Base-by-base conservation (phyloP, 129 eudicot genomes). In the Centrapalus pauciflorus region DNA sequence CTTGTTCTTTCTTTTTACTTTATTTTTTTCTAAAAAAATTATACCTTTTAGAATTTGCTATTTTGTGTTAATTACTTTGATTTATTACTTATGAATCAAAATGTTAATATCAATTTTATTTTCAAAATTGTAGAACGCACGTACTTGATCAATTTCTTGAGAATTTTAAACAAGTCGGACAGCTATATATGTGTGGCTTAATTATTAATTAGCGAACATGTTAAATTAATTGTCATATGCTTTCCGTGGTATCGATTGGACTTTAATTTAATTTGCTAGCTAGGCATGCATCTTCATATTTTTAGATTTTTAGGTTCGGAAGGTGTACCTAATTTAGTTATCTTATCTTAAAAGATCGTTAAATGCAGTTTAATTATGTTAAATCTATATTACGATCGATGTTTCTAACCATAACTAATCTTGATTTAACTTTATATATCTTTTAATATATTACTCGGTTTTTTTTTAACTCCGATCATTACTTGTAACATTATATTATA, bases 1-100 rank as follows among this genome's bases (percentile, higher is more conserved):
- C 62, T 75, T 66, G 79, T 32, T 63, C 23, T 63, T 64, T 63
- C 77, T 75, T 75, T 66, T 35, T 66, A 20, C 2, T 13, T 25
- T 37, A 35, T 54, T 40, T 54, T 64, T 73, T 25, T 73, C 7
- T 38, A 9, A 37, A 64, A 38, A 38, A 27, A 3, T 7, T 12
- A 30, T 55, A 64, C 3, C 29, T 32, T 45, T 23, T 14, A 32
- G 10, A 66, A 24, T 29, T 30, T 48, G 17, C 8, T 62, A 7
- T 35, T 43, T 32, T 55, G 41, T 57, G 38, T 65, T 72, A 20
- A 49, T 40, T 24, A 7, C 14, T 30, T 26, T 9, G 16, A 19
- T 11, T 19, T 56, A 20, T 7, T 35, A 10, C 17, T 41, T 9
- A 63, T 52, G 6, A 10, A 64, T 55, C 26, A 40, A 4, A 14